phyloP scores from a whole-genome alignment of 1,284 basidiomycete genomes.

The Trichosporon asahii region DNA sequence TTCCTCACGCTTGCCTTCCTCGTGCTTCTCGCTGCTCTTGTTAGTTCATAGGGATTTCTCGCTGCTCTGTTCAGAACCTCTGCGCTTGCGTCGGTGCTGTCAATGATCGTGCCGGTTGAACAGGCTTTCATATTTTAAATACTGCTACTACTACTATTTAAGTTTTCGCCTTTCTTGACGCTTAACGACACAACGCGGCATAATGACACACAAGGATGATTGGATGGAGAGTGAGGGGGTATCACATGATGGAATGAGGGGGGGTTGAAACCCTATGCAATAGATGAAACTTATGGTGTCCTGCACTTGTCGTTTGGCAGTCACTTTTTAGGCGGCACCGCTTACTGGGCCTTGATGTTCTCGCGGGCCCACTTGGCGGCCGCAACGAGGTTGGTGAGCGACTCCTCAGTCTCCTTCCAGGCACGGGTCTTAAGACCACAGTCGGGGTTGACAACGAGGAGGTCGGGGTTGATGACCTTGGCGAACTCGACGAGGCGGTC shows the following conservation, averaged over 20 bases:
- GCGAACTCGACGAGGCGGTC: constrained; percentile 85
- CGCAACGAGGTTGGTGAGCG: constrained; percentile 79
- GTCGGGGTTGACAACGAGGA: constrained; percentile 89
- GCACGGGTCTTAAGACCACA: constrained; percentile 80
- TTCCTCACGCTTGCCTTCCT: neutral
- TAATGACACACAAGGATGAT: constrained; percentile 10
- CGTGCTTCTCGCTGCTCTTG: no score
- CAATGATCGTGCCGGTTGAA: constrained; percentile 48
- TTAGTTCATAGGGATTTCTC: neutral
- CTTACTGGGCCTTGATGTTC: constrained; percentile 56
- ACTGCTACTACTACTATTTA: constrained; percentile 19
- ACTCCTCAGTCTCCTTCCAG: constrained; percentile 91
- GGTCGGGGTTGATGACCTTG: constrained; percentile 68
- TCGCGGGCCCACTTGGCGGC: constrained; percentile 85
- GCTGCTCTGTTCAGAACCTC: neutral
- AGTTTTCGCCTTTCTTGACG: constrained; percentile 8
- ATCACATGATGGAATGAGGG: constrained; percentile 29
- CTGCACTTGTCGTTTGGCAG: constrained; percentile 8
- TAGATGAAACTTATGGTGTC: constrained; percentile 13
- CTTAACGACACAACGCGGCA: constrained; percentile 12
- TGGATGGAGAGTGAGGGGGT: constrained; percentile 20
- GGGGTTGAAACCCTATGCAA: constrained; percentile 27
- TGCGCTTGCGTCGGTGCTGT: neutral
- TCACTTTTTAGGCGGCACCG: neutral
- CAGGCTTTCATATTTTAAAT: constrained; percentile 47